Evolutionary conservation across 2,329 filamentous ascomycete genomes (phyloP).

Genomic region (Thermoascus crustaceus): DNA sequence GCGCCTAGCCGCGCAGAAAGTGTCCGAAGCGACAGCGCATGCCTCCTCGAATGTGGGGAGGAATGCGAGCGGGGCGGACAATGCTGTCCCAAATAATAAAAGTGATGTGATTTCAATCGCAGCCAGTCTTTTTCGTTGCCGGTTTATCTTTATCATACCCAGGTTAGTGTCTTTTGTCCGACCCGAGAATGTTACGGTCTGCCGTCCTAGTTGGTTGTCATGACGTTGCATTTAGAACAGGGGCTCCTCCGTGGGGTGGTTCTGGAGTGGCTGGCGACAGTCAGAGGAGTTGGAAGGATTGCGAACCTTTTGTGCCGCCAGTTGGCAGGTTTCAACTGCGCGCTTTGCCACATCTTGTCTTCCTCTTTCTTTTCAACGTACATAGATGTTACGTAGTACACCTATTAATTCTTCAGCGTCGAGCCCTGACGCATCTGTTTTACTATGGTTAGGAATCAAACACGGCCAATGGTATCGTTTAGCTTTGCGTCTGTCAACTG

Average conservation of each 20-base stretch:
- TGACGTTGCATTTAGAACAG: too few species aligned
- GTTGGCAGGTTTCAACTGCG: slow-evolving; percentile 1
- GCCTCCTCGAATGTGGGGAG: slow-evolving; percentile 42
- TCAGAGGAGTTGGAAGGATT: background rate
- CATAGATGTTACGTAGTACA: background rate
- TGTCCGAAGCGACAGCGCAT: slow-evolving; percentile 31
- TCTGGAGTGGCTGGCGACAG: background rate
- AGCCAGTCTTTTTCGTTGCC: background rate
- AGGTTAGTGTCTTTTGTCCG: too few species aligned
- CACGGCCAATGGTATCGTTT: too few species aligned
- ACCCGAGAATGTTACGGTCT: too few species aligned
- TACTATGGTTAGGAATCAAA: too few species aligned
- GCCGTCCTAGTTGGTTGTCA: too few species aligned
- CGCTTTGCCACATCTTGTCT: background rate
- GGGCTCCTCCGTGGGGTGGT: too few species aligned
- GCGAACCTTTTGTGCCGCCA: background rate
- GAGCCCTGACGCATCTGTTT: too few species aligned
- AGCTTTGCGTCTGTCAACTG: too few species aligned
- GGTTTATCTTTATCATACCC: too few species aligned
- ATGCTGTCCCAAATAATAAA: slow-evolving; percentile 33
- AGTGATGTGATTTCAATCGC: background rate
- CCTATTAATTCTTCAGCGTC: slow-evolving; percentile 2
- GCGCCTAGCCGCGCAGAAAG: slow-evolving; percentile 28
- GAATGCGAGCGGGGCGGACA: slow-evolving; percentile 34
- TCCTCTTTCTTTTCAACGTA: background rate